Evolutionary conservation across 306 rosid species (phyloP).

Genomic region (Cicer chorassanicum): DNA sequence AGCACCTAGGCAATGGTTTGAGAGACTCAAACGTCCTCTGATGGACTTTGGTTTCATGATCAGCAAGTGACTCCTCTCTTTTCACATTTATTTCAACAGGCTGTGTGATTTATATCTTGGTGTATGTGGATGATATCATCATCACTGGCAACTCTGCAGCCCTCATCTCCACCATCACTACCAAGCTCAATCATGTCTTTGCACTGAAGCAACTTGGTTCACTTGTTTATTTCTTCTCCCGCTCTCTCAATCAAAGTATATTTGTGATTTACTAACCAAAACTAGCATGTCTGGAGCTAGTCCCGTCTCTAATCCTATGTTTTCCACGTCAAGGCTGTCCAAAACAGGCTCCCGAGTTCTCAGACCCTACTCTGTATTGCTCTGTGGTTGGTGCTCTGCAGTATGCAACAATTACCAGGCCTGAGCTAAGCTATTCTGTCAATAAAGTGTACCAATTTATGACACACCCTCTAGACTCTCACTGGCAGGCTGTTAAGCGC

Average conservation of each 20-base stretch:
- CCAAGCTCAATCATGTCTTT: too few relatives aligned
- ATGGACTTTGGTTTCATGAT: too few relatives aligned
- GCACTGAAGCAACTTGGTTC: too few relatives aligned
- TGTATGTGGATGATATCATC: too few relatives aligned
- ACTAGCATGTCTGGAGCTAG: not conserved
- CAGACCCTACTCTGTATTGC: not conserved
- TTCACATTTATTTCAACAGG: too few relatives aligned
- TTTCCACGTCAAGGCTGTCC: not conserved
- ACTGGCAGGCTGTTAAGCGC: not conserved
- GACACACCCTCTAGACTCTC: not conserved
- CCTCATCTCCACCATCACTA: too few relatives aligned
- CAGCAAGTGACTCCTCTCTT: too few relatives aligned
- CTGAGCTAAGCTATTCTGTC: not conserved
- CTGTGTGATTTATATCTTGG: too few relatives aligned
- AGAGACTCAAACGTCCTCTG: too few relatives aligned
- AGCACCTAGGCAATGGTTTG: too few relatives aligned
- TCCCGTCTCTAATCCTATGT: not conserved
- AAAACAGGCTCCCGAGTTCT: not conserved
- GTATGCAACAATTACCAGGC: not conserved
- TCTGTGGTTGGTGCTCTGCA: not conserved
- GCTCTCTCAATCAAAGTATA: not conserved
- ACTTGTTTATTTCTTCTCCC: too few relatives aligned
- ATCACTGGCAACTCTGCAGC: too few relatives aligned
- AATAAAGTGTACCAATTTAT: not conserved
- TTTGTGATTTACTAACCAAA: not conserved